These are phyloP conservation scores for Fagopyrum homotropicum DNA, from an alignment of 148 eudicot species.

Conservation along the genomic window DNA sequence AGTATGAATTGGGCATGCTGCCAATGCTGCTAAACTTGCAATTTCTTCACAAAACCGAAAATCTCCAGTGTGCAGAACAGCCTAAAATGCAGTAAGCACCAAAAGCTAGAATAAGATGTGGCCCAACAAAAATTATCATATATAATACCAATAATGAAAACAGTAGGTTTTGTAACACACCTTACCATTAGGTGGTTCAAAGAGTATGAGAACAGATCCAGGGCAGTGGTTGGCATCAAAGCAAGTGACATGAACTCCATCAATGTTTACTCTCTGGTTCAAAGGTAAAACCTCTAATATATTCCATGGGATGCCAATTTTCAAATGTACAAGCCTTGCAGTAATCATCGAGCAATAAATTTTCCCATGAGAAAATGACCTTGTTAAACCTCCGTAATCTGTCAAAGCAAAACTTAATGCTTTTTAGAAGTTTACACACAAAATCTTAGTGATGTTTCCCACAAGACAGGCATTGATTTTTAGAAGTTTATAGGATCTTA, in stretches of 20 bases:
- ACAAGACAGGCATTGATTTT: background rate
- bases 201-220: conserved; percentile 72
- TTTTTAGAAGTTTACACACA: background rate
- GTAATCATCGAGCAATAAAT: conserved; percentile 82
- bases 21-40: conserved; percentile 31
- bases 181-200: conserved; percentile 90
- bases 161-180: conserved; percentile 32
- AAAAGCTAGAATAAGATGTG: conserved; percentile 14
- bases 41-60: conserved; percentile 78
- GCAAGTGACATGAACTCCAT: conserved; percentile 78
- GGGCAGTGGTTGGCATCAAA: conserved; percentile 99
- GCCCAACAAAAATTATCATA: conserved; percentile 16
- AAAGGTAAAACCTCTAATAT: conserved; percentile 66
- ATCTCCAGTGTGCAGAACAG: conserved; percentile 94
- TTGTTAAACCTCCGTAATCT: conserved; percentile 93
- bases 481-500: background rate
- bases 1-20: conserved; percentile 41
- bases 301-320: conserved; percentile 83
- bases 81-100: conserved; percentile 27
- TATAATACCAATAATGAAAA: background rate
- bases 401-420: conserved; percentile 18
- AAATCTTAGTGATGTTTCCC: background rate
- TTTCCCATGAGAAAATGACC: conserved; percentile 81
- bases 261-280: conserved; percentile 55
- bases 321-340: conserved; percentile 76